Base-by-base conservation (phyloP, 352 stramenopile genomes). In the Phytophthora cryptogea region DNA sequence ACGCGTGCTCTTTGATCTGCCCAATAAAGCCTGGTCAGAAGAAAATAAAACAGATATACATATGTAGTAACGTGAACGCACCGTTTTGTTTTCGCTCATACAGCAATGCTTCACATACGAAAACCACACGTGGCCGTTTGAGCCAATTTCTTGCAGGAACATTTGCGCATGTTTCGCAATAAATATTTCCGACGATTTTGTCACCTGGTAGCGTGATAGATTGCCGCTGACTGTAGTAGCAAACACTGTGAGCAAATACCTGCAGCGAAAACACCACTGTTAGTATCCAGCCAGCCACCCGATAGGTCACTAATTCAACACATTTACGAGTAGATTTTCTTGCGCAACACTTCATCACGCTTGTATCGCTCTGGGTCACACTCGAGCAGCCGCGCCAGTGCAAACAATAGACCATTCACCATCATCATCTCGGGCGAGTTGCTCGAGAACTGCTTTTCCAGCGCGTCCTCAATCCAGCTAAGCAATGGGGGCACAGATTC, bases 401-500 rank as follows among this genome's bases (percentile, higher is more conserved):
- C 70, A 56, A 90, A 77, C 20, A 94, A 53, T 3, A 90, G 63
- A 9, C 85, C 85, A 53, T 80, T 86, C 28, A 92, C 76, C n/a
- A 92, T 56, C 59, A 89, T 72, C 69, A 92, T 83, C 58, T 94
- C 83, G 5, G 85, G 83, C 1, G 67, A 60, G 39, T 74, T 80
- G 6, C 74, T 80, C 5, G 70, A 63, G 37, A 92, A 94, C 39
- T 94, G 85, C 54, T 92, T 89, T 14, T 92, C 78, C 39, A 94
- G 63, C 20, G 66, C 56, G 9, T 80, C 74, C 65, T 94, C 85
- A 26, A 86, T 81, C 85, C 85, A 94, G 27, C 59, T 63, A 8
- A 92, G 36, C 30, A 90, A 43, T 9, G 70, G n/a, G 2, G 35
- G 8, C 37, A 75, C 67, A 41, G 54, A 56, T 0, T 59, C 33